phyloP scores from a whole-genome alignment of 78 protist genomes.

The Tieghemostelium lacteum region DNA sequence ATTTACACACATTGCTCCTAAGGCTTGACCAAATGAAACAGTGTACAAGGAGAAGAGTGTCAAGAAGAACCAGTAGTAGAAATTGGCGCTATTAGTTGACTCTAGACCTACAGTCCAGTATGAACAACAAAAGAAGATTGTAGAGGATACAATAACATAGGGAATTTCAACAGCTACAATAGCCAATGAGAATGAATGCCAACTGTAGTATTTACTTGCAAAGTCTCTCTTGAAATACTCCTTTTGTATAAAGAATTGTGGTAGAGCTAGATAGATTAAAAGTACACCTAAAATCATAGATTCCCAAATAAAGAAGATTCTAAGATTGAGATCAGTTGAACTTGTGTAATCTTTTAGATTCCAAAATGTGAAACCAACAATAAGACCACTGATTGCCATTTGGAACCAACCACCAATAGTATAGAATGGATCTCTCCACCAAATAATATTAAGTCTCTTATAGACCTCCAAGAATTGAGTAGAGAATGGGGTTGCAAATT shows the following conservation, averaged over 20 bases:
- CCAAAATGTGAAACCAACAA: constrained; percentile 55
- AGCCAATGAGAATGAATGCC: constrained; percentile 17
- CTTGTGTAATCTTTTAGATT: background rate
- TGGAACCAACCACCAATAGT: constrained; percentile 20
- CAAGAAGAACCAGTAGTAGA: constrained; percentile 20
- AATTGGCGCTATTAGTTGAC: background rate
- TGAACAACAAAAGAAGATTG: background rate
- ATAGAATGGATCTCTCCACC: constrained; percentile 64
- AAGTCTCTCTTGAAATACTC: constrained; percentile 30
- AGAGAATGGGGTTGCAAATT: constrained; percentile 19
- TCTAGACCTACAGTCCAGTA: constrained; percentile 41
- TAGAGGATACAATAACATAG: constrained; percentile 7
- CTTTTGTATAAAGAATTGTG: background rate
- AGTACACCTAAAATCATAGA: background rate
- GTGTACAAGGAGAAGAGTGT: background rate
- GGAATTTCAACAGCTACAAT: constrained; percentile 43
- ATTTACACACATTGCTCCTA: constrained; percentile 5
- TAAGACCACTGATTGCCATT: constrained; percentile 11
- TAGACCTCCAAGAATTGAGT: constrained; percentile 63
- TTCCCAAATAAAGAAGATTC: constrained; percentile 27
- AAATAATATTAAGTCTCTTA: constrained; percentile 57
- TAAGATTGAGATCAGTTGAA: constrained; percentile 32
- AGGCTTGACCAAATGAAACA: constrained; percentile 11
- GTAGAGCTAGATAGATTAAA: background rate
- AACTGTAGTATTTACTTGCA: constrained; percentile 23